Conservation (phyloP, 1,284 basidiomycete species). For the Neonothopanus nambi region DNA sequence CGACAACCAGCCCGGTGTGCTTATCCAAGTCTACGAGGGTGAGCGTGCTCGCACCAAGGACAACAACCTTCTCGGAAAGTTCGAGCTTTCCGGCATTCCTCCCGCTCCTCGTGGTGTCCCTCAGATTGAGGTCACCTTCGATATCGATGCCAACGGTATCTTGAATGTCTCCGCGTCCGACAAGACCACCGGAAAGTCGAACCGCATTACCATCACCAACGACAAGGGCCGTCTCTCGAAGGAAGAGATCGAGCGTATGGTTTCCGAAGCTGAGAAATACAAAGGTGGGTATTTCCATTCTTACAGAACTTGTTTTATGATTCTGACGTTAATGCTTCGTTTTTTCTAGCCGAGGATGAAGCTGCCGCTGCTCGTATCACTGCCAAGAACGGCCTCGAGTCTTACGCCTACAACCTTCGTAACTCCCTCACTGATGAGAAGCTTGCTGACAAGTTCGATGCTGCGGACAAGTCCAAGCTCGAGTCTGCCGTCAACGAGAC, state of each 20-base stretch:
- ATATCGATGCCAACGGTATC: slow-evolving; percentile 98
- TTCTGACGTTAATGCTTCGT: slow-evolving; percentile 22
- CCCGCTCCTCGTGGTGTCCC: slow-evolving; percentile 98
- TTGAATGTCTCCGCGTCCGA: slow-evolving; percentile 95
- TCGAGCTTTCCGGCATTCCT: slow-evolving; percentile 97
- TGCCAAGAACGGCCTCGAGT: slow-evolving; percentile 89
- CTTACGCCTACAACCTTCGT: slow-evolving; percentile 95
- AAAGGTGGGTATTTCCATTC: slow-evolving; percentile 42
- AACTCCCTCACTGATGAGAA: slow-evolving; percentile 88
- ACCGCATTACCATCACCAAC: slow-evolving; percentile 87
- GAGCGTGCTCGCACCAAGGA: slow-evolving; percentile 99
- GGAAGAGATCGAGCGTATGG: slow-evolving; percentile 90
- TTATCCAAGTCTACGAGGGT: slow-evolving; percentile 99
- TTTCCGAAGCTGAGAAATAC: slow-evolving; percentile 77
- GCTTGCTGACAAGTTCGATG: slow-evolving; percentile 85
- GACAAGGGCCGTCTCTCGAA: slow-evolving; percentile 85
- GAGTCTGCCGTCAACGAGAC: slow-evolving; percentile 83
- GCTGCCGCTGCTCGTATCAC: slow-evolving; percentile 81
- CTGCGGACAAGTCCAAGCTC: slow-evolving; percentile 87
- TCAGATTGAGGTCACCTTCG: slow-evolving; percentile 98
- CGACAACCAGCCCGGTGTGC: slow-evolving; percentile 98
- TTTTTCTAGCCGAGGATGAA: slow-evolving; percentile 70
- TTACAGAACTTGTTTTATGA: neutral
- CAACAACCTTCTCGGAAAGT: slow-evolving; percentile 99
- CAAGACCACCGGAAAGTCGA: slow-evolving; percentile 97